Evolutionary conservation across 176 grass and related monocot species (phyloP), one percentile per base, ranked within the genome.

Genomic region (Paspalum vaginatum): DNA sequence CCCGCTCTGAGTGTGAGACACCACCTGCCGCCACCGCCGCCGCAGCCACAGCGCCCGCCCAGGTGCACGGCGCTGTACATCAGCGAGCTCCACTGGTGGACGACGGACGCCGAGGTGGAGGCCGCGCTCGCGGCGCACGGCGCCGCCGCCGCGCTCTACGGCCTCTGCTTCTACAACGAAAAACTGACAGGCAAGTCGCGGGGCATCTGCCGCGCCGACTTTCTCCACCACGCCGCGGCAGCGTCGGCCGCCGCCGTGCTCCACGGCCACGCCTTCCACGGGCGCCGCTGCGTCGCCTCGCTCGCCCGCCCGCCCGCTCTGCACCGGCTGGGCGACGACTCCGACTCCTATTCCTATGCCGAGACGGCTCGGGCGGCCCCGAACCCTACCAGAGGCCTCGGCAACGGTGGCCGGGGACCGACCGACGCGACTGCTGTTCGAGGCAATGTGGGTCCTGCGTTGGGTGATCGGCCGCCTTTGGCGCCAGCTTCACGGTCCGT

Each of bases 51-150:
- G 65, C 45, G 79, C 64, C 45, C 54, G 64, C 48, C 82, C 65
- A 44, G 71, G 48, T 2, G 46, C 72, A 52, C 81, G 54, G 56
- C 85, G 17, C 49, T 93, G 9, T 93, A 88, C 79, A 73, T 90
- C 43, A 76, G 88, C 47, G 91, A 93, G 61, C 88, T 90, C 13
- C 65, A 78, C 45, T 93, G 85, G 88, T 93, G 91, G 91, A 83
- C 88, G 17, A 93, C 91, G 52, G 88, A 93, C 55, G 75, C 70
- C 11, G 82, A 93, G 68, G 51, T 93, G 37, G 88, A 93, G 78
- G 88, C 74, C 13, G 91, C 80, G 27, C 82, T 93, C 65, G 88
- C 75, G 68, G 80, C 83, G 58, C 57, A 81, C 79, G 91, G 25
- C 62, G 77, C 11, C 46, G 46, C 45, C 11, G 61, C 46, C 20